Percentiles rank a stretch among this genome's conserved stretches.
These are phyloP conservation scores for Mycena vitilis DNA, from an alignment of 768 basidiomycete genomes.

Conservation along the genomic window DNA sequence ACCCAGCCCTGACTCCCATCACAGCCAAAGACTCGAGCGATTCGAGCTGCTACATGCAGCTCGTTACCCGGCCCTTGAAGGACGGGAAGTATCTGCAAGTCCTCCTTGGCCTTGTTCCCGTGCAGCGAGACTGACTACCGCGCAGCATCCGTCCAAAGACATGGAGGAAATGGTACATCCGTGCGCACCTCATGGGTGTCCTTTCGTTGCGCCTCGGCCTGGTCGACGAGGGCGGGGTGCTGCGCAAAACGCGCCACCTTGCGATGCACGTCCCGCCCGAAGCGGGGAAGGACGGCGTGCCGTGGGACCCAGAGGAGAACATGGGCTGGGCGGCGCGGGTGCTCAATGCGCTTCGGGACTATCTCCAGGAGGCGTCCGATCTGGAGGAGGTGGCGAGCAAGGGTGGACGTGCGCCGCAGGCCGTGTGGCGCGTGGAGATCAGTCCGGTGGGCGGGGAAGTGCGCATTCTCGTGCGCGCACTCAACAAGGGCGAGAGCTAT, in stretches of 20 bases:
- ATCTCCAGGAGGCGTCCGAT: conserved; percentile 25
- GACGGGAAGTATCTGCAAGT: conserved; percentile 8
- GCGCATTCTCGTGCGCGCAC: conserved; percentile 20
- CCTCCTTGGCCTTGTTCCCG: background rate
- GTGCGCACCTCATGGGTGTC: conserved; percentile 31
- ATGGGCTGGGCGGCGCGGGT: conserved; percentile 26
- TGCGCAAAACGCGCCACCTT: conserved; percentile 11
- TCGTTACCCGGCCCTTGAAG: conserved; percentile 13
- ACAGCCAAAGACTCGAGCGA: conserved; percentile 7
- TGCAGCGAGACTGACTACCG: background rate
- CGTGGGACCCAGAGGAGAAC: conserved; percentile 24
- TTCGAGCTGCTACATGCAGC: conserved; percentile 31
- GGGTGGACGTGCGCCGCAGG: background rate
- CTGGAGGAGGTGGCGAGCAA: background rate
- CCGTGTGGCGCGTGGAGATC: conserved; percentile 25
- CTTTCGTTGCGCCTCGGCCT: conserved; percentile 29
- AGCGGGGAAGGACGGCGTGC: background rate
- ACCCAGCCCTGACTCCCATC: background rate
- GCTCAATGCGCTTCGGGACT: conserved; percentile 29
- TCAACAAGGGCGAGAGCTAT: background rate
- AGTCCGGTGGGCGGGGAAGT: conserved; percentile 13
- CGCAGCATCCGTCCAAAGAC: conserved; percentile 19
- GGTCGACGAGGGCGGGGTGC: conserved; percentile 24
- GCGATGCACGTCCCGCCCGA: conserved; percentile 13
- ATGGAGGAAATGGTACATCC: conserved; percentile 30